Base-by-base conservation (phyloP, 371 early-diverging fungal genomes). In the Apophysomyces elegans region DNA sequence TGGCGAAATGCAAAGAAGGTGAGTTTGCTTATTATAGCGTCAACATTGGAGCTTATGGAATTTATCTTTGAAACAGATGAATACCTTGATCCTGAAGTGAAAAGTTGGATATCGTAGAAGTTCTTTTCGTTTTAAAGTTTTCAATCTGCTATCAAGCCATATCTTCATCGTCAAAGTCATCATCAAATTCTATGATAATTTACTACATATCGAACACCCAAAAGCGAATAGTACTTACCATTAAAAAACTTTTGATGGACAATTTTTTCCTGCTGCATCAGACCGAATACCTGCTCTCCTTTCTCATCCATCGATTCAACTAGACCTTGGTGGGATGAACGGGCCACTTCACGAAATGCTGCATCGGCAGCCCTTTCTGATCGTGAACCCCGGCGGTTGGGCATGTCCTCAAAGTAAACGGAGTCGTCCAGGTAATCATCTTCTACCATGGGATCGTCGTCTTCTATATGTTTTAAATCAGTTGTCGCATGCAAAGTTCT, bases 241-340 rank as follows among this genome's bases (percentile, higher is more conserved):
- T 67, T 67, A 32, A 62, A 67, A 21, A 67, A 67, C 11, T 61
- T 62, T 45, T 67, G 67, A 39, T 67, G 67, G 16, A 67, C 62
- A 9, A 67, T 18, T 56, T 67, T 67, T 14, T 67, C 67, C n/a
- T 61, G 67, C 35, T 57, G 62, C 32, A 56, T 47, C 43, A 59
- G 26, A 13, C 36, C 56, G 13, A 56, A 36, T 12, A 62, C 36
- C 2, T 58, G 62, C n/a, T 67, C 67, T 13, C 62, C 67, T 39
- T 62, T 67, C 46, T 67, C 67, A 16, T 67, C 67, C 35, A 67
- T 46, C 13, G 57, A 35, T 7, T 67, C 67, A 37, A 62, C 12
- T 45, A 58, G 56, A 16, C 46, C 13, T 7, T 13, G 46, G 13
- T 7, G 46, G 13, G 46, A 13, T n/a, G 8, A n/a, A 13, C 46